These are phyloP conservation scores for Elsinoe arachidis DNA, from an alignment of 2,329 filamentous ascomycete species.

Conservation along the genomic window DNA sequence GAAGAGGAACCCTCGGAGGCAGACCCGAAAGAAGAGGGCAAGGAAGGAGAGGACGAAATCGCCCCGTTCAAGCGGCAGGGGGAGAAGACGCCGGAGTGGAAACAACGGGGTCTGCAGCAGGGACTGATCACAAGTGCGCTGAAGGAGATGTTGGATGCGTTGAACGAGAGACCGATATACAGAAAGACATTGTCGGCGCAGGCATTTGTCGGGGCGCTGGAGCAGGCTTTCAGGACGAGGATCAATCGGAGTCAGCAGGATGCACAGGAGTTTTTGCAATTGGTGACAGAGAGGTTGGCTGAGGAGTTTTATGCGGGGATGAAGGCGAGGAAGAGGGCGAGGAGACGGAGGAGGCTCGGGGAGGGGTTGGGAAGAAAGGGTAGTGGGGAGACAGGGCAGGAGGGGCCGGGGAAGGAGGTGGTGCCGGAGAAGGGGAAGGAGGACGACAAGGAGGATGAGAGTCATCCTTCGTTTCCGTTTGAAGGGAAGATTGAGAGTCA, in stretches of 20 bases:
- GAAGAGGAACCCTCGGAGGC: slow-evolving; percentile 42
- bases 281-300: slow-evolving; percentile 81
- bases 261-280: slow-evolving; percentile 92
- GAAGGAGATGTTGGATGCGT: slow-evolving; percentile 82
- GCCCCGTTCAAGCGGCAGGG: slow-evolving; percentile 53
- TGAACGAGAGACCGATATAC: slow-evolving; percentile 90
- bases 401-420: neutral
- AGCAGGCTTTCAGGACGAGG: slow-evolving; percentile 76
- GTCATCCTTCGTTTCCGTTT: slow-evolving; percentile 65
- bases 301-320: slow-evolving; percentile 88
- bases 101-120: slow-evolving; percentile 57
- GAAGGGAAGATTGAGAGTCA: slow-evolving; percentile 91
- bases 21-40: slow-evolving; percentile 47
- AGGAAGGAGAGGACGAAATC: slow-evolving; percentile 33
- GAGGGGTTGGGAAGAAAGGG: neutral
- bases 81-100: slow-evolving; percentile 35
- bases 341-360: slow-evolving; percentile 16
- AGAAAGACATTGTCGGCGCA: slow-evolving; percentile 86
- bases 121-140: slow-evolving; percentile 78
- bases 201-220: slow-evolving; percentile 74
- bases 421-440: neutral
- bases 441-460: slow-evolving; percentile 17
- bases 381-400: neutral
- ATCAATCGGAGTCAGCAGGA: slow-evolving; percentile 95
- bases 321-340: slow-evolving; percentile 57